phyloP scores from a whole-genome alignment of 225 moss, liverwort and hornwort genomes.

The Pseudoscleropodium purum region DNA sequence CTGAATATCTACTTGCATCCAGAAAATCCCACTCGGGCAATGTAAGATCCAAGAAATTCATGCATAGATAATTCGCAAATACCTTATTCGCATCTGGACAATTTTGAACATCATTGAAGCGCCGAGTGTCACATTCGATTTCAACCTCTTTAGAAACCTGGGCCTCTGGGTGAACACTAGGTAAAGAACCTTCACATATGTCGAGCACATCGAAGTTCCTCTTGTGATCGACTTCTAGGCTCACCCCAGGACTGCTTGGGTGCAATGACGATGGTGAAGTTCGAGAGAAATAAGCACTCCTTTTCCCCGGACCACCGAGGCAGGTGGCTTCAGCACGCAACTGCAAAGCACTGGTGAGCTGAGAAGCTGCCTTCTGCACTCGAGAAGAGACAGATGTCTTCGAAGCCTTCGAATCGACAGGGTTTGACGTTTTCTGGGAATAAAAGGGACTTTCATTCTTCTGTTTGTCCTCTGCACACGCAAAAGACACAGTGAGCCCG shows the following conservation, averaged over 20 bases:
- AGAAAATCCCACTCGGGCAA: background rate
- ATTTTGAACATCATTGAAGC: background rate
- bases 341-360: background rate
- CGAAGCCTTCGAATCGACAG: background rate
- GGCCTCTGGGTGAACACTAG: background rate
- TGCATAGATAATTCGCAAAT: background rate
- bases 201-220: background rate
- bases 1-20: background rate
- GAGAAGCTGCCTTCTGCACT: constrained; percentile 3
- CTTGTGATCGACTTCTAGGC: background rate
- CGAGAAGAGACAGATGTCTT: constrained; percentile 14
- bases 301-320: background rate
- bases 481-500: background rate
- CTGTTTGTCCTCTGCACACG: constrained; percentile 14
- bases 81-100: constrained; percentile 16
- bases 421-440: background rate
- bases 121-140: constrained; percentile 1
- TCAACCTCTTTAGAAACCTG: constrained; percentile 1
- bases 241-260: background rate
- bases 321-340: constrained; percentile 11
- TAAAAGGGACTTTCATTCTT: background rate
- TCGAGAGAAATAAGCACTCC: constrained; percentile 44
- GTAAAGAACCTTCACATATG: background rate
- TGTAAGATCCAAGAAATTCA: background rate
- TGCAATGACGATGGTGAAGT: constrained; percentile 4